These are phyloP conservation scores for Spathaspora sp. DNA, from an alignment of 805 yeast genomes.

Conservation along the genomic window DNA sequence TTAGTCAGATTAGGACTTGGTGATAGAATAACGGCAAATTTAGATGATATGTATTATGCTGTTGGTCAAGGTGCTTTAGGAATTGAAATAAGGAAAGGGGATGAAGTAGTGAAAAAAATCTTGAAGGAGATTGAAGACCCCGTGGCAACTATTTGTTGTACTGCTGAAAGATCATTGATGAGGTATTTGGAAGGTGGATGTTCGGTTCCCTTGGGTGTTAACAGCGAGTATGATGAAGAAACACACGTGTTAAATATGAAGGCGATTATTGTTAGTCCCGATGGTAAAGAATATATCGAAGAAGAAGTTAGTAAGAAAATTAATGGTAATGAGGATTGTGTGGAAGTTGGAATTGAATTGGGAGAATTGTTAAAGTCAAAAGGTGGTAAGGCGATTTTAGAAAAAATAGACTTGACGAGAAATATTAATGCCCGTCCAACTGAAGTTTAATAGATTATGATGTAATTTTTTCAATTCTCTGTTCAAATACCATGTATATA, in stretches of 20 bases:
- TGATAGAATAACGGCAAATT: constrained; percentile 68
- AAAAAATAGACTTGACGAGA: constrained; percentile 64
- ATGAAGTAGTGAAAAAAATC: constrained; percentile 53
- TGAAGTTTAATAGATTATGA: constrained; percentile 4
- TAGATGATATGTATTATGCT: constrained; percentile 87
- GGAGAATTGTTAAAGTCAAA: constrained; percentile 62
- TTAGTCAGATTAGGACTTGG: constrained; percentile 68
- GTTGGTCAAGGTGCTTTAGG: constrained; percentile 99
- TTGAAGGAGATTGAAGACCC: constrained; percentile 63
- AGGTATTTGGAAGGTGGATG: constrained; percentile 94
- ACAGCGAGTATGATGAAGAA: constrained; percentile 46
- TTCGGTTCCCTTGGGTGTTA: constrained; percentile 94
- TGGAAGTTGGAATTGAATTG: constrained; percentile 61
- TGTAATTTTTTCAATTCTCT: not conserved
- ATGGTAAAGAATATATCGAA: constrained; percentile 71
- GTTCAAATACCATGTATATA: not conserved
- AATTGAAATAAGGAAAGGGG: constrained; percentile 76
- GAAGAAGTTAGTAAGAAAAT: constrained; percentile 41
- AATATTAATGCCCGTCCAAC: constrained; percentile 46
- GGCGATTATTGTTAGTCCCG: constrained; percentile 80
- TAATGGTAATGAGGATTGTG: constrained; percentile 56
- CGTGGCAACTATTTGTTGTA: constrained; percentile 68
- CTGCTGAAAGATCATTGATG: constrained; percentile 86
- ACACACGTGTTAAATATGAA: constrained; percentile 49
- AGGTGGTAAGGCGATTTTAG: constrained; percentile 84